Base-by-base conservation (phyloP, 495 filamentous ascomycete species). In the Lophiotrema nucula region DNA sequence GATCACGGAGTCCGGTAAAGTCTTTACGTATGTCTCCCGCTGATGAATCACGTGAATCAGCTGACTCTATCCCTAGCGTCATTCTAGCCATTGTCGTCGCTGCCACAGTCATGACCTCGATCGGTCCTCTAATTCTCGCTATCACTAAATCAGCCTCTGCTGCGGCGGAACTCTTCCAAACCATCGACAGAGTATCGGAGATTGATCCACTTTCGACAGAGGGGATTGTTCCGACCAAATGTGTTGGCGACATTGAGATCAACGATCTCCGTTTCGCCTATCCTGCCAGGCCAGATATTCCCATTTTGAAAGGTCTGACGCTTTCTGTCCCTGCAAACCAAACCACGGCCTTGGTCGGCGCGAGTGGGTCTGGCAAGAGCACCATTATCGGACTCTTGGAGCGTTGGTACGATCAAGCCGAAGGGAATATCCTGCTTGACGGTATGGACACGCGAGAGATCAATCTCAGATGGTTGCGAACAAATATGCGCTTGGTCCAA, bases 301-400 rank as follows among this genome's bases (percentile, higher is more conserved):
- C 82, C 5, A 85, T 97, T 23, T 91, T 98, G 83, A 73, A 89
- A 46, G 83, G 87, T 48, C 87, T 97, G 42, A 88, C 77, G 43
- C 79, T 98, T 15, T 63, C 76, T 0, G 84, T 97, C 44, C 86
- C 88, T 15, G 89, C 93, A 18, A 90, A 91, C 22, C 90, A 95
- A 72, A 88, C 85, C n/a, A 92, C 89, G 22, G 90, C 92, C 8
- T 73, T 98, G 18, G 89, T 95, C 22, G 88, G 93, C 13, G 84
- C 90, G 21, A 90, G 88, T 25, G 91, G 92, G 3, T 89, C 87
- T 44, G 87, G 93, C 50, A 98, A 98, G 73, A 89, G 84, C 64
- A 98, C 92, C 1, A 88, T 97, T 15, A 84, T 97, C 18, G 92
- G 90, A 10, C 74, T 98, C 16, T 86, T 97, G 13, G 91, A 96